These are phyloP conservation scores for Neolentinus lepideus DNA, from an alignment of 1,284 basidiomycete species.

Conservation along the genomic window DNA sequence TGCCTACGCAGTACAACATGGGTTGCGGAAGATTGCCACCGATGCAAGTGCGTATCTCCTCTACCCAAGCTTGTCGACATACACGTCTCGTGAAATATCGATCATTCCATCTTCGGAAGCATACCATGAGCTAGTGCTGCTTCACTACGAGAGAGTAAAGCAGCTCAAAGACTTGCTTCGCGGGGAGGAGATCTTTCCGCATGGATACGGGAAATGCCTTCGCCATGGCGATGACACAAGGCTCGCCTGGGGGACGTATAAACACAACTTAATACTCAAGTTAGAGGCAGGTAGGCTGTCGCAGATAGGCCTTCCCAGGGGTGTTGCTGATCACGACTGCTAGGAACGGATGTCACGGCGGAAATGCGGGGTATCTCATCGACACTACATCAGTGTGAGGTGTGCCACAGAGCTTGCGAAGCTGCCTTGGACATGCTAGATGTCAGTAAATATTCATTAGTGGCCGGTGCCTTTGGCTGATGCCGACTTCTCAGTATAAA, in stretches of 20 bases:
- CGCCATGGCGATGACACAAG: slow-evolving; percentile 36
- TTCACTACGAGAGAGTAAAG: slow-evolving; percentile 48
- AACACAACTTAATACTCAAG: slow-evolving; percentile 26
- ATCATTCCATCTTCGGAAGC: slow-evolving; percentile 46
- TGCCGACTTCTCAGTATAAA: slow-evolving; percentile 42
- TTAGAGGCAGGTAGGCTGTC: slow-evolving; percentile 42
- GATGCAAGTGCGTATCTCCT: slow-evolving; percentile 49
- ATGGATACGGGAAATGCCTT: slow-evolving; percentile 55
- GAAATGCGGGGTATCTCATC: slow-evolving; percentile 44
- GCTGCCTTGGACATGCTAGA: slow-evolving; percentile 62
- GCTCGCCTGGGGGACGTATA: slow-evolving; percentile 42
- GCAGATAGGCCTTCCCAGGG: neutral
- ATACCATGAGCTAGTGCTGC: slow-evolving; percentile 49
- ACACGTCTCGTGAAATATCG: slow-evolving; percentile 42
- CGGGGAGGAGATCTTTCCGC: slow-evolving; percentile 56
- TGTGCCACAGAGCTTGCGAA: slow-evolving; percentile 47
- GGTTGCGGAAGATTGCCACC: slow-evolving; percentile 37
- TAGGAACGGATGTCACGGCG: slow-evolving; percentile 54
- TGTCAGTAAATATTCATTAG: slow-evolving; percentile 26
- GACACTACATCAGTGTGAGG: slow-evolving; percentile 34
- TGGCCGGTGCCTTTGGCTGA: neutral
- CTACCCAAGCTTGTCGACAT: slow-evolving; percentile 41
- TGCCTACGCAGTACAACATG: slow-evolving; percentile 36
- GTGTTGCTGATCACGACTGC: neutral
- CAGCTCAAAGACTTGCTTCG: slow-evolving; percentile 40